These are phyloP conservation scores for Orychophragmus violaceus DNA, from an alignment of 345 rosid genomes.

Conservation along the genomic window DNA sequence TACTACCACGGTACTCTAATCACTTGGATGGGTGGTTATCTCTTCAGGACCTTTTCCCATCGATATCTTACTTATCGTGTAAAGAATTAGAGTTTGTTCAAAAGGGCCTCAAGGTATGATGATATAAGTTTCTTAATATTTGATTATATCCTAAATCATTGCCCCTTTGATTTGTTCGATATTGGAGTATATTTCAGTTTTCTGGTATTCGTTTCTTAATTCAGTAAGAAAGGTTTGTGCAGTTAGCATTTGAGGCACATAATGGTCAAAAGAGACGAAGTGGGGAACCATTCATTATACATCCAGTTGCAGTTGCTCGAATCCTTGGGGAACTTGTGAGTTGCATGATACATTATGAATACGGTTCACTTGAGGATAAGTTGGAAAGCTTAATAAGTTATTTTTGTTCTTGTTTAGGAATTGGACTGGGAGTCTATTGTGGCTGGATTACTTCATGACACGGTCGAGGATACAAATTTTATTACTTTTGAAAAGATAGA, in stretches of 20 bases:
- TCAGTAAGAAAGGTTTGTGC: constrained; percentile 34
- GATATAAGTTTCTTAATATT: constrained; percentile 7
- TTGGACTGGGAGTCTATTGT: constrained; percentile 98
- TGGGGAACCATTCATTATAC: constrained; percentile 98
- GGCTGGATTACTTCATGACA: constrained; percentile 96
- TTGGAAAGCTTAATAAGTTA: constrained; percentile 23
- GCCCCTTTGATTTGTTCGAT: background rate
- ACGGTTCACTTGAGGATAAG: background rate
- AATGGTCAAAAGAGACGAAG: constrained; percentile 96
- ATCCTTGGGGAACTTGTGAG: constrained; percentile 98
- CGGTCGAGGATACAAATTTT: constrained; percentile 92
- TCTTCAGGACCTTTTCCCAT: constrained; percentile 41
- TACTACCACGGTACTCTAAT: background rate
- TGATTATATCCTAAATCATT: no score
- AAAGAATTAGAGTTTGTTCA: constrained; percentile 79
- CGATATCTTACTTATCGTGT: constrained; percentile 66
- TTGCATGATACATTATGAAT: constrained; percentile 21
- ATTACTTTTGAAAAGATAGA: constrained; percentile 93
- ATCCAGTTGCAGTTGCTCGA: constrained; percentile 97
- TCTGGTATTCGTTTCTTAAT: constrained; percentile 20
- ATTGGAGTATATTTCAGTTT: background rate
- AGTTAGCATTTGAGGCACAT: constrained; percentile 98
- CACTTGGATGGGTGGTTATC: constrained; percentile 2
- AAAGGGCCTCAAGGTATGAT: constrained; percentile 69
- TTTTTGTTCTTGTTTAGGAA: constrained; percentile 45